Base-by-base conservation (phyloP, 176 grass and related monocot genomes). In the Alopecurus myosuroides region DNA sequence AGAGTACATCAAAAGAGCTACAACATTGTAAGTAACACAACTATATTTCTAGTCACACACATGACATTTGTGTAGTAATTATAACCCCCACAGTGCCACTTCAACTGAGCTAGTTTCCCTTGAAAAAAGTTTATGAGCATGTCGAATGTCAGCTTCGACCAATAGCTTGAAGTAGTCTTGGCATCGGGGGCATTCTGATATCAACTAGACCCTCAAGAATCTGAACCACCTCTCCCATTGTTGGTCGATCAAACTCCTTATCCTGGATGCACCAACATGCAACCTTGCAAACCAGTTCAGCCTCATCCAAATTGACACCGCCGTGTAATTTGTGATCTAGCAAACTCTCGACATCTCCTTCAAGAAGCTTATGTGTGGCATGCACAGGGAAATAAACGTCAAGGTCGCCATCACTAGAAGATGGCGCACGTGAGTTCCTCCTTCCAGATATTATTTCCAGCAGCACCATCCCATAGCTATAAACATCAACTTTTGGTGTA, bases 211-310 rank as follows among this genome's bases (percentile, higher is more conserved):
- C 83, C 58, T 90, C 88, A 11, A 90, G 69, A 77, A 90, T 77
- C 62, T 82, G 39, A 34, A 90, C 71, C 18, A 90, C 77, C 34
- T 90, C 28, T 13, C 58, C 46, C 88, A 90, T 90, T 22, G 88
- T 82, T 11, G 88, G 88, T 62, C 83, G 78, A 46, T 25, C 23
- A 23, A 77, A 39, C 48, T 90, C 88, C n/a, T 70, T 39, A 70
- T 58, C 71, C 65, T 90, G 83, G 68, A 90, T 85, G 42, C 88
- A 90, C 88, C 88, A 90, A 14, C 83, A 81, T 57, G 82, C 70
- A 82, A 86, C 58, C 66, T 86, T 90, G 41, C 82, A 82, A 79
- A 26, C 45, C 56, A 61, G 77, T 65, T 57, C 70, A 49, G 69
- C 29, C 56, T 90, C 83, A 35, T 86, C 77, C 4, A 81, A 30